Evolutionary conservation across 192 early-diverging fungal genomes (phyloP).

Genomic region (Glomus cerebriforme): DNA sequence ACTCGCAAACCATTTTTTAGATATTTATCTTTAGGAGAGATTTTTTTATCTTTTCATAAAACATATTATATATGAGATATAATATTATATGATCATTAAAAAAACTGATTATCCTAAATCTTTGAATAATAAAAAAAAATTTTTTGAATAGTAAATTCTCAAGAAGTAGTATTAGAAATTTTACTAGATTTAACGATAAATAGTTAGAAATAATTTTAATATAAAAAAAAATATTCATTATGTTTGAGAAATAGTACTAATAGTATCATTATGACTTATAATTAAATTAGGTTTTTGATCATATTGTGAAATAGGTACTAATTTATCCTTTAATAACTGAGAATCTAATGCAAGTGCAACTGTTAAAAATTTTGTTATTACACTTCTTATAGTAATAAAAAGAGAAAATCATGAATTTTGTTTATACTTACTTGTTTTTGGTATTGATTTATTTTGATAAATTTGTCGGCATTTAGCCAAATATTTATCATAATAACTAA

Average conservation of each 20-base stretch:
- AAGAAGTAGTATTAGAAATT: no score
- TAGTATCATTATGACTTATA: neutral
- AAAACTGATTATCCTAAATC: no score
- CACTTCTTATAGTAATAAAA: neutral
- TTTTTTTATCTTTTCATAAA: no score
- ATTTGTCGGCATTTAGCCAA: conserved; percentile 13
- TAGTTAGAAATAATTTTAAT: no score
- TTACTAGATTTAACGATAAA: no score
- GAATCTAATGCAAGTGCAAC: conserved; percentile 24
- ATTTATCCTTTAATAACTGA: conserved; percentile 23
- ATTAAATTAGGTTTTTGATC: conserved; percentile 27
- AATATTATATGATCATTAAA: no score
- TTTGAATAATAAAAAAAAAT: no score
- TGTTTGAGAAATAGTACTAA: neutral
- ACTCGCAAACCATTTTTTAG: no score
- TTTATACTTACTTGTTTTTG: conserved; percentile 25
- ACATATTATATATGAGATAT: no score
- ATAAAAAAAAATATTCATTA: neutral
- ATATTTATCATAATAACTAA: conserved; percentile 30
- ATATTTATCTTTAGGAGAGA: no score
- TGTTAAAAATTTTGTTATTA: neutral
- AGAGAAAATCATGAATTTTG: neutral
- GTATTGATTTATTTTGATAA: neutral
- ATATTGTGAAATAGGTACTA: neutral
- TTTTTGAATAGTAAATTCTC: no score